Evolutionary conservation across 1,284 basidiomycete species (phyloP).

Genomic region (Trametes polyzona): DNA sequence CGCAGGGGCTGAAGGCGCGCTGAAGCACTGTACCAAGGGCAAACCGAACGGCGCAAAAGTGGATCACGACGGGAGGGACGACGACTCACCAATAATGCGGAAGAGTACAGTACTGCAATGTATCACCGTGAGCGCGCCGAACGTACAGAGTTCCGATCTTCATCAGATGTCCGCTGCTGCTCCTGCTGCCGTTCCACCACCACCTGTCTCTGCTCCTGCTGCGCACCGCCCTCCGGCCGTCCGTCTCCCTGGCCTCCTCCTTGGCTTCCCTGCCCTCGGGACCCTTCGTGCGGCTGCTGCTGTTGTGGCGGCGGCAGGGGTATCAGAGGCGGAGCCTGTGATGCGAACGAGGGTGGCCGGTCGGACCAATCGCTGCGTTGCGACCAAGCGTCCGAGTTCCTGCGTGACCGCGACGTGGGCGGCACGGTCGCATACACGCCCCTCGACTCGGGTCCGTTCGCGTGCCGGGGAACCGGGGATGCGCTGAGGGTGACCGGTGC

Average conservation of each 20-base stretch:
- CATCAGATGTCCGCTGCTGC: constrained; percentile 11
- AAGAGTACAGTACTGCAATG: constrained; percentile 18
- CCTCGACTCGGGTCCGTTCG: constrained; percentile 23
- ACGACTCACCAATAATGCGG: constrained; percentile 27
- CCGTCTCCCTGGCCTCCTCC: not conserved
- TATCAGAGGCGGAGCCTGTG: constrained; percentile 27
- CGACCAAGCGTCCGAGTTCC: constrained; percentile 22
- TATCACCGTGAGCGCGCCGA: constrained; percentile 22
- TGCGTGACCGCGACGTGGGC: constrained; percentile 17
- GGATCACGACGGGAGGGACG: not conserved
- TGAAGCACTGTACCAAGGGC: too few species aligned
- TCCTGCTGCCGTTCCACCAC: not conserved
- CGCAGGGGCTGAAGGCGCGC: constrained; percentile 4
- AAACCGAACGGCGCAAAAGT: not conserved
- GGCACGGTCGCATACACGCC: constrained; percentile 25
- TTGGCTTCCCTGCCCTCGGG: not conserved
- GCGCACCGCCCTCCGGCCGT: not conserved
- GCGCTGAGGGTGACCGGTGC: constrained; percentile 22
- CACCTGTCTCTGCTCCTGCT: not conserved
- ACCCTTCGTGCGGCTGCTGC: constrained; percentile 6
- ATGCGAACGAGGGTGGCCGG: constrained; percentile 28
- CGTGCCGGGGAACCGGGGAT: constrained; percentile 20
- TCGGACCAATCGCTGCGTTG: constrained; percentile 23
- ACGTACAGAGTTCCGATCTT: constrained; percentile 20
- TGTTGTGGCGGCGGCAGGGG: constrained; percentile 16